phyloP scores from a whole-genome alignment of 139 green algal species.

The Nannochloris sp. region DNA sequence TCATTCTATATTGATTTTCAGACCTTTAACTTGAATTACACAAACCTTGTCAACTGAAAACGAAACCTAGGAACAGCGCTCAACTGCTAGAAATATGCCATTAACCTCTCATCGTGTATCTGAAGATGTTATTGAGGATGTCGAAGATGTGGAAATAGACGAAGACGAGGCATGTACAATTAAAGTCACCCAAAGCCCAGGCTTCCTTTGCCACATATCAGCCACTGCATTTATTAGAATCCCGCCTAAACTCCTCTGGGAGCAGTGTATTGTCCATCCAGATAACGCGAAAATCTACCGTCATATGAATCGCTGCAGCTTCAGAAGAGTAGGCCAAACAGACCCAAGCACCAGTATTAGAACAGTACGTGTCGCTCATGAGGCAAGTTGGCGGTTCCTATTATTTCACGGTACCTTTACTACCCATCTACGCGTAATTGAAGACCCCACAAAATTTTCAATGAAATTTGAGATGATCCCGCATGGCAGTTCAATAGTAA shows the following conservation, averaged over 20 bases:
- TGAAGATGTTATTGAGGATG: not conserved
- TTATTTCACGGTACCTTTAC: constrained; percentile 19
- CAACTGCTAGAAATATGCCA: too few species aligned
- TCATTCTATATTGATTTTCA: not conserved
- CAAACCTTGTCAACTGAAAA: too few species aligned
- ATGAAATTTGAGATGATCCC: constrained; percentile 20
- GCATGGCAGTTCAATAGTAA: constrained; percentile 6
- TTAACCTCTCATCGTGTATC: not conserved
- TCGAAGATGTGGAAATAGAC: not conserved
- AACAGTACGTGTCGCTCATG: constrained; percentile 9
- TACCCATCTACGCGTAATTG: constrained; percentile 5
- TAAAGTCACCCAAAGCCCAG: constrained; percentile 15
- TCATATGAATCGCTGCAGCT: constrained; percentile 25
- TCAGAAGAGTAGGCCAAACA: not conserved
- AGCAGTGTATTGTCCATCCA: constrained; percentile 10
- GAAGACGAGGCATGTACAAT: not conserved
- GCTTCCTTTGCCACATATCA: constrained; percentile 25
- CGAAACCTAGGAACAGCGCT: too few species aligned
- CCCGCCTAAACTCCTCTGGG: constrained; percentile 4
- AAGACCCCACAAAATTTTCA: not conserved
- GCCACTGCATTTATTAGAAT: constrained; percentile 10
- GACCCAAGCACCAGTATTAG: constrained; percentile 2
- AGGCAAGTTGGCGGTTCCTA: constrained; percentile 25
- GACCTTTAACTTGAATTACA: not conserved
- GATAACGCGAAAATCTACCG: constrained; percentile 15